phyloP scores from a whole-genome alignment of 2,329 filamentous ascomycete species.

The Cladosporium sp. region DNA sequence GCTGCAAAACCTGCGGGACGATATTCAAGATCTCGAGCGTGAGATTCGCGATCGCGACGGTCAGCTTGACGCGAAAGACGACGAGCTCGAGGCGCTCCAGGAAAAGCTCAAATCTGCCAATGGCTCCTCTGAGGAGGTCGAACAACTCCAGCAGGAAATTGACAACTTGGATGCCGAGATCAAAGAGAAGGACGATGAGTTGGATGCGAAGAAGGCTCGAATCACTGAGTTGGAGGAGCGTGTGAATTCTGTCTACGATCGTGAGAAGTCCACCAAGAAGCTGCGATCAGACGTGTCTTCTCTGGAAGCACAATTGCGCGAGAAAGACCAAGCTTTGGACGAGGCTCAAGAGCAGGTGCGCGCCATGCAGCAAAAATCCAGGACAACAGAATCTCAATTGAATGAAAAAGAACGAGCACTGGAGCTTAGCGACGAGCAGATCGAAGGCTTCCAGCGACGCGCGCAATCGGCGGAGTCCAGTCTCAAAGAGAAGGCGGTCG shows the following conservation, averaged over 20 bases:
- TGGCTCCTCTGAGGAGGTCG: constrained; percentile 45
- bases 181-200: constrained; percentile 42
- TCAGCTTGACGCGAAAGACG: constrained; percentile 36
- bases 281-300: constrained; percentile 32
- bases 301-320: constrained; percentile 31
- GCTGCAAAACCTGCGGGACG: constrained; percentile 40
- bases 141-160: constrained; percentile 58
- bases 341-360: constrained; percentile 31
- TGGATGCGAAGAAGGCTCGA: constrained; percentile 27
- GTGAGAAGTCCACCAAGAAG: constrained; percentile 35
- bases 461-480: constrained; percentile 18
- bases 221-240: constrained; percentile 31
- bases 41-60: constrained; percentile 48
- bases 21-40: constrained; percentile 46
- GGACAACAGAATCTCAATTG: constrained; percentile 23
- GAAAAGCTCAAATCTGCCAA: constrained; percentile 36
- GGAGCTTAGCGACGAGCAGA: constrained; percentile 12
- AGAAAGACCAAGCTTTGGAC: constrained; percentile 33
- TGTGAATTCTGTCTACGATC: constrained; percentile 28
- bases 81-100: constrained; percentile 47
- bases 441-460: constrained; percentile 5
- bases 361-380: constrained; percentile 29
- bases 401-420: constrained; percentile 11
- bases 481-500: constrained; percentile 30
- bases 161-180: constrained; percentile 48